phyloP scores from a whole-genome alignment of 805 yeast species.

The Deakozyma indianensis region DNA sequence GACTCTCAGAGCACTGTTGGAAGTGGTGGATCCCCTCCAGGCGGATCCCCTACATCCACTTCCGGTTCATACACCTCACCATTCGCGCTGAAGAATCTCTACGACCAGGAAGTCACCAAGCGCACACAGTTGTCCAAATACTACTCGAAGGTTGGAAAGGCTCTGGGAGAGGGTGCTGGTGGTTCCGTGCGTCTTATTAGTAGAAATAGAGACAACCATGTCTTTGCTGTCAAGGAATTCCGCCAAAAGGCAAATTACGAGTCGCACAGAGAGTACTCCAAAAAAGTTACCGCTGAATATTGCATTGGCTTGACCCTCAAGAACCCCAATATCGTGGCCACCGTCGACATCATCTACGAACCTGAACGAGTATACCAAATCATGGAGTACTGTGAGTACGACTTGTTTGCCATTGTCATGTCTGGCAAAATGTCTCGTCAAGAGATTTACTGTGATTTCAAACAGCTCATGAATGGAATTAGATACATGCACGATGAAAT shows the following conservation, averaged over 20 bases:
- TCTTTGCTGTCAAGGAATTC: slow-evolving; percentile 89
- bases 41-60: not conserved
- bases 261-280: slow-evolving; percentile 71
- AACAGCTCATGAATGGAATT: slow-evolving; percentile 71
- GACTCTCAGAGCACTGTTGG: not conserved
- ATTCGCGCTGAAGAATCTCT: not conserved
- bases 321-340: slow-evolving; percentile 82
- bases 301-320: slow-evolving; percentile 84
- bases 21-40: not conserved
- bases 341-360: slow-evolving; percentile 83
- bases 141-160: slow-evolving; percentile 72
- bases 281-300: slow-evolving; percentile 86
- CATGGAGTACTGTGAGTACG: slow-evolving; percentile 90
- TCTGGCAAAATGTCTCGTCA: slow-evolving; percentile 69
- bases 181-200: slow-evolving; percentile 71
- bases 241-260: slow-evolving; percentile 63
- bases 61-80: not conserved
- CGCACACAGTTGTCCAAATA: slow-evolving; percentile 33
- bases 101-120: slow-evolving; percentile 1
- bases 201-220: slow-evolving; percentile 47
- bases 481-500: slow-evolving; percentile 60
- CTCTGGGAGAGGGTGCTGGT: slow-evolving; percentile 90
- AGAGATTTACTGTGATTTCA: slow-evolving; percentile 81
- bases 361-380: slow-evolving; percentile 77
- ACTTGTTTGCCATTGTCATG: slow-evolving; percentile 89